These are phyloP conservation scores for Monilinia polystroma DNA, from an alignment of 2,329 filamentous ascomycete species.

Conservation along the genomic window DNA sequence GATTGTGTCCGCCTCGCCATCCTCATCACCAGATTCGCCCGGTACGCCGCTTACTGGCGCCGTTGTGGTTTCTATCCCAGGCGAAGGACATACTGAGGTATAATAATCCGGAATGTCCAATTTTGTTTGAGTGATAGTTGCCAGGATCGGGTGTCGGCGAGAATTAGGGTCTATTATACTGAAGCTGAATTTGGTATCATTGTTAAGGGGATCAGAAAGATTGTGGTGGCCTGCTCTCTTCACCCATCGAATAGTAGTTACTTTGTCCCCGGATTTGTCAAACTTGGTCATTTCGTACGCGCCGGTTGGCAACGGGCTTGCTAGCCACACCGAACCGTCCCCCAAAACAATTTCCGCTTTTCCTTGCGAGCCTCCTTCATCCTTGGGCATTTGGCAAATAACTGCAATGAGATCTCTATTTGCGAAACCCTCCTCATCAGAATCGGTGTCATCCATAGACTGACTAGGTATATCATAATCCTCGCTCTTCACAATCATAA, in stretches of 20 bases:
- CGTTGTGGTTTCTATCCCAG: slow-evolving; percentile 46
- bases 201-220: slow-evolving; percentile 30
- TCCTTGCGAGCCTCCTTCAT: slow-evolving; percentile 46
- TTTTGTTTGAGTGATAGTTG: slow-evolving; percentile 59
- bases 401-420: slow-evolving; percentile 63
- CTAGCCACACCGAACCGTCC: slow-evolving; percentile 60
- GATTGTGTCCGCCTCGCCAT: slow-evolving; percentile 27
- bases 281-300: slow-evolving; percentile 63
- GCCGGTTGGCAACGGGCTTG: slow-evolving; percentile 52
- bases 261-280: slow-evolving; percentile 53
- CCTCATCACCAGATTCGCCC: slow-evolving; percentile 23
- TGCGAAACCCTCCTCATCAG: slow-evolving; percentile 51
- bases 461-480: slow-evolving; percentile 55
- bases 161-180: slow-evolving; percentile 70
- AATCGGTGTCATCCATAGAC: slow-evolving; percentile 52
- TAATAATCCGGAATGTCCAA: slow-evolving; percentile 72
- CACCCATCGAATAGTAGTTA: slow-evolving; percentile 68
- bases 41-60: slow-evolving; percentile 27
- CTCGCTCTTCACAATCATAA: slow-evolving; percentile 70
- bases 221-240: slow-evolving; percentile 47
- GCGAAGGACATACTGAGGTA: slow-evolving; percentile 53
- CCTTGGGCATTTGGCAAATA: slow-evolving; percentile 60
- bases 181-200: slow-evolving; percentile 66
- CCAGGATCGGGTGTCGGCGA: slow-evolving; percentile 72
- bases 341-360: slow-evolving; percentile 63